A percentile compares a stretch with the other conserved stretches of the same genome.
phyloP scores from a whole-genome alignment of 352 stramenopile genomes.

The Elongisporangium prolatum region DNA sequence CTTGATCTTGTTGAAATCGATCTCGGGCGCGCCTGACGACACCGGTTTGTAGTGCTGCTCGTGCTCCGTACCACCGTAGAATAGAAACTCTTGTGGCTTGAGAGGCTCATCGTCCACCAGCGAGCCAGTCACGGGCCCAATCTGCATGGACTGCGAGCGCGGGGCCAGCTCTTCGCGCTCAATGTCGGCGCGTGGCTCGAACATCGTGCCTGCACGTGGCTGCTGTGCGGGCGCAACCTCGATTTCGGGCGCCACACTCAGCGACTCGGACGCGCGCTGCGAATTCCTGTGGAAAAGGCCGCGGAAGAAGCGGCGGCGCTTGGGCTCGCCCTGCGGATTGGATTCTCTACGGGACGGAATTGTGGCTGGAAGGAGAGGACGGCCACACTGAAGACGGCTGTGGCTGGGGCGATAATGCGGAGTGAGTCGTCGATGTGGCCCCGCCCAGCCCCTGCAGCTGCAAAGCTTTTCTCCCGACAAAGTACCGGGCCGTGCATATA shows the following conservation, averaged over 20 bases:
- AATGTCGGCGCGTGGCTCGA: not conserved
- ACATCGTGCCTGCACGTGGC: not conserved
- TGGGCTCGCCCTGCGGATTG: not conserved
- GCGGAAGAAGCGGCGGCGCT: not conserved
- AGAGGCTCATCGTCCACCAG: slow-evolving; percentile 6
- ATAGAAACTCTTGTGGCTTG: slow-evolving; percentile 37
- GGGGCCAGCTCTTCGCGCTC: not conserved
- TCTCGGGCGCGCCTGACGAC: slow-evolving; percentile 24
- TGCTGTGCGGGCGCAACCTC: not conserved
- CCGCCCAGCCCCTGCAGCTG: slow-evolving; percentile 1
- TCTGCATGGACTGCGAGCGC: not conserved
- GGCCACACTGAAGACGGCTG: not conserved
- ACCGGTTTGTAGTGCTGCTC: slow-evolving; percentile 46
- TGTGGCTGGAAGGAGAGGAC: not conserved
- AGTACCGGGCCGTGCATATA: not conserved
- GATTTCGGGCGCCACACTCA: not conserved
- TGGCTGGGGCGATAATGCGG: not conserved
- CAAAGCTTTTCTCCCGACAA: not conserved
- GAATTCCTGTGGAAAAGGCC: not conserved
- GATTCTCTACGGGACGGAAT: not conserved
- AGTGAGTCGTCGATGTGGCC: not conserved
- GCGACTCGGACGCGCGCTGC: not conserved
- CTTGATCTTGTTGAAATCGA: slow-evolving; percentile 50
- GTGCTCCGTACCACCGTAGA: slow-evolving; percentile 57
- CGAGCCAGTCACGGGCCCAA: not conserved